Evolutionary conservation across 2,329 filamentous ascomycete species (phyloP).

Genomic region (Dactylonectria estremocensis): DNA sequence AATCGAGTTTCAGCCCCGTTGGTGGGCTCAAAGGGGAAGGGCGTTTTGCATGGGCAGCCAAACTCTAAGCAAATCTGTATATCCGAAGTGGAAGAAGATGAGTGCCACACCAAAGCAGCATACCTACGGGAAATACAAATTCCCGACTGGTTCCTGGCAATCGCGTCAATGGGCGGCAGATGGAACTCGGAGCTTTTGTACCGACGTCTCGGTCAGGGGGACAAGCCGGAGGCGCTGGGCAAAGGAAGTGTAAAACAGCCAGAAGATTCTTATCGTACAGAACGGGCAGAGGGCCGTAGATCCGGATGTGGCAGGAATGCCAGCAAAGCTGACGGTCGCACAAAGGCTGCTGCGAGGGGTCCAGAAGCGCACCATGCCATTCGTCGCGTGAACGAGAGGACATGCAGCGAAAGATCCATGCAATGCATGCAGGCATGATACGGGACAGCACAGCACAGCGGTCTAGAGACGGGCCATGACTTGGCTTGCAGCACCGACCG

Average conservation of each 20-base stretch:
- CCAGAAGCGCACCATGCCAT: conserved; percentile 42
- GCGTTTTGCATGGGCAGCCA: not conserved
- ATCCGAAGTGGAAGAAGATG: conserved; percentile 16
- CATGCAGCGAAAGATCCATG: conserved; percentile 43
- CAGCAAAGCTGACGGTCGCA: conserved; percentile 31
- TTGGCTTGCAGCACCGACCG: conserved; percentile 35
- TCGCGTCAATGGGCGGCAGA: conserved; percentile 15
- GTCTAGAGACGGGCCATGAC: conserved; percentile 36
- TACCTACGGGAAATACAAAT: conserved; percentile 25
- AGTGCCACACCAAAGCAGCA: conserved; percentile 22
- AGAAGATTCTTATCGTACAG: conserved; percentile 1
- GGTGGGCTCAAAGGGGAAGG: not conserved
- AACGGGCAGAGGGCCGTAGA: conserved; percentile 29
- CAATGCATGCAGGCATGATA: conserved; percentile 46
- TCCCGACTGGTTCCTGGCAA: conserved; percentile 34
- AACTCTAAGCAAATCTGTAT: conserved; percentile 2
- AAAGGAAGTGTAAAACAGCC: not conserved
- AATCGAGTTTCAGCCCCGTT: conserved; percentile 18
- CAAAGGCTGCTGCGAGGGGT: conserved; percentile 37
- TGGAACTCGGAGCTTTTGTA: conserved; percentile 14
- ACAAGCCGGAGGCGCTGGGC: conserved; percentile 10
- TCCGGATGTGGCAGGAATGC: conserved; percentile 22
- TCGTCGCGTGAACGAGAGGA: conserved; percentile 43
- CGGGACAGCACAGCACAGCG: conserved; percentile 44
- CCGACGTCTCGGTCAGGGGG: conserved; percentile 17